phyloP scores from a whole-genome alignment of 2,329 filamentous ascomycete species.

The Claviceps citrina region DNA sequence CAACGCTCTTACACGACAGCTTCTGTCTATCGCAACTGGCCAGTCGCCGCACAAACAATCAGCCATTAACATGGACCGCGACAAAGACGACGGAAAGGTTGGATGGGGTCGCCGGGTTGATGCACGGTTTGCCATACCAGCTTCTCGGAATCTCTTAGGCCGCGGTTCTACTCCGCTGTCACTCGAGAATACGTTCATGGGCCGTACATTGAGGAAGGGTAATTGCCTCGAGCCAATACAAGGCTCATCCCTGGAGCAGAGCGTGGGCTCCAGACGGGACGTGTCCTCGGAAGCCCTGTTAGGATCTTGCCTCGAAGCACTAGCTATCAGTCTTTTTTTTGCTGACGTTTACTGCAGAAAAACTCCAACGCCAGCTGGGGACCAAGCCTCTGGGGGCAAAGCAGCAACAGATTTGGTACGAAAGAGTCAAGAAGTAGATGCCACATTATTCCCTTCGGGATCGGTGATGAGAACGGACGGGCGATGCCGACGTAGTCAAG shows the following conservation, averaged over 20 bases:
- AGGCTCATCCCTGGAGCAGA: conserved; percentile 1
- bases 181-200: conserved; percentile 5
- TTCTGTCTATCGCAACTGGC: conserved; percentile 11
- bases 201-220: conserved; percentile 4
- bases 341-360: conserved; percentile 1
- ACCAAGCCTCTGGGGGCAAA: neutral
- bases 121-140: conserved; percentile 12
- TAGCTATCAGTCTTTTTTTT: neutral
- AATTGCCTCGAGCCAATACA: conserved; percentile 3
- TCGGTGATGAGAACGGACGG: conserved; percentile 27
- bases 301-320: neutral
- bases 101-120: conserved; percentile 16
- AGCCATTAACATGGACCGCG: conserved; percentile 5
- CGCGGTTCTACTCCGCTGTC: conserved; percentile 1
- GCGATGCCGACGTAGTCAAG: conserved; percentile 8
- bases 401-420: conserved; percentile 18
- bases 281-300: neutral
- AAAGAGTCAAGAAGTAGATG: conserved; percentile 21
- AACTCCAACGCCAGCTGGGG: neutral
- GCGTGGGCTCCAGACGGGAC: neutral
- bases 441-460: conserved; percentile 21
- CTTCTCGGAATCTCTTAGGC: conserved; percentile 10
- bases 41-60: neutral
- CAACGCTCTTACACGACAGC: conserved; percentile 15
- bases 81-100: conserved; percentile 13